Conservation (phyloP, 1,284 basidiomycete species). For the Coriolopsis trogii region DNA sequence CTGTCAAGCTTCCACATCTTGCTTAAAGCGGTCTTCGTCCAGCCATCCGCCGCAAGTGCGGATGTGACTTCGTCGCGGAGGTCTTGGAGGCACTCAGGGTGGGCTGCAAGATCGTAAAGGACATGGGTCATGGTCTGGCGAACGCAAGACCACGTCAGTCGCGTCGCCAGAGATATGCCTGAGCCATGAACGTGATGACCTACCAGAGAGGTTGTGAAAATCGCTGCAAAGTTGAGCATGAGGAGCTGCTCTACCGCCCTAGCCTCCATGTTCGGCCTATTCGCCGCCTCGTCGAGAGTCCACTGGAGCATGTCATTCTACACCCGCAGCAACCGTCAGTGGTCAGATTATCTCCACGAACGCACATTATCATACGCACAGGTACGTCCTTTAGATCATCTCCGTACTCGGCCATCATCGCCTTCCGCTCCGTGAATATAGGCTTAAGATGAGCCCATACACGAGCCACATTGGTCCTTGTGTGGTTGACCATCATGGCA, state of each 20-base stretch:
- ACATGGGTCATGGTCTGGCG: slow-evolving; percentile 39
- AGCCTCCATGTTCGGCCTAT: slow-evolving; percentile 11
- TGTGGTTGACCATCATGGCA: not conserved
- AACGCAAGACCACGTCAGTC: not conserved
- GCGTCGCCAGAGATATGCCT: accelerated
- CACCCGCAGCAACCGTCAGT: too few species aligned
- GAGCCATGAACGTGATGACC: too few species aligned
- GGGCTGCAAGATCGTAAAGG: slow-evolving; percentile 43
- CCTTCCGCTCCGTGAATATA: not conserved
- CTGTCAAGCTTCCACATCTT: slow-evolving; percentile 55
- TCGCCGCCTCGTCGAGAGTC: slow-evolving; percentile 29
- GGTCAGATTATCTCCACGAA: too few species aligned
- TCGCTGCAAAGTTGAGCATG: slow-evolving; percentile 35
- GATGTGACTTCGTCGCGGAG: slow-evolving; percentile 48
- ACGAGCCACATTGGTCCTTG: not conserved
- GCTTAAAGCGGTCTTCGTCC: slow-evolving; percentile 45
- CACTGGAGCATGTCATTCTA: slow-evolving; percentile 34
- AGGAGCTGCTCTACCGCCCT: slow-evolving; percentile 32
- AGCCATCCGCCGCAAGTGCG: slow-evolving; percentile 41
- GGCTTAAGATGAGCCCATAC: not conserved
- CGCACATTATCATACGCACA: too few species aligned
- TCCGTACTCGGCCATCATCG: slow-evolving; percentile 2
- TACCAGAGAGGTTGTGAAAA: slow-evolving; percentile 37
- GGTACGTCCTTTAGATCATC: slow-evolving; percentile 7
- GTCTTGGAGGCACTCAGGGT: slow-evolving; percentile 41